Base-by-base conservation (phyloP, 2,329 filamentous ascomycete species). In the Stemphylium lycopersici region DNA sequence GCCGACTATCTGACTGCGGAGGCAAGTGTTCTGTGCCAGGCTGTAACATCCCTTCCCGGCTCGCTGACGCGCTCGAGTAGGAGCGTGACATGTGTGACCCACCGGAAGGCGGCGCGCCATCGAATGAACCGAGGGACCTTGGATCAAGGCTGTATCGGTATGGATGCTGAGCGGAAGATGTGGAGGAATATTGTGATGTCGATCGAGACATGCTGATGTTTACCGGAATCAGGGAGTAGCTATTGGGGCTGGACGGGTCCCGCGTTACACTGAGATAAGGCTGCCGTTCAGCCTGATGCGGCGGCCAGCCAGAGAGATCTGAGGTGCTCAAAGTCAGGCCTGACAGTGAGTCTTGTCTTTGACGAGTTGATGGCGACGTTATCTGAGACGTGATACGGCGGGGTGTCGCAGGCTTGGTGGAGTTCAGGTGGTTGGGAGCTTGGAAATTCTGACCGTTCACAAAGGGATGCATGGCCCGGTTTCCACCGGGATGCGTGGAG, bases 281-380 rank as follows among this genome's bases (percentile, higher is more conserved):
- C 58, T 68, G 64, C 48, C 41, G 12, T 42, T 56, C 55, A 59
- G 61, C 55, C 58, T 62, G 55, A 22, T 59, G 48, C 40, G 56
- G 55, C 12, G 56, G 55, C 12, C 48, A 44, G 26, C 24, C 13
- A 8, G 41, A 41, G 8, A 16, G 31, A 1, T n/a, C 42, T 29
- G 15, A 39, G n/a, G 37, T 37, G 18, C 32, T 40, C 38, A 54
- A 47, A 11, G 60, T 42, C 29, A 62, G 65, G 34, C 45, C 49
- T 10, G 47, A 31, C 29, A 60, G n/a, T 2, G 59, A 66, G 31
- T 60, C 59, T 32, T 62, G 55, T 22, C 58, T 57, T 37, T 48
- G 57, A 8, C 45, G 32, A 12, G 43, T 34, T 20, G 40, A 40
- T 6, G 62, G 44, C 8, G 58, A 61, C 22, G 50, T 47, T 13